Conservation (phyloP, 73 alveolate species). For the Tetrahymena elliotti region DNA sequence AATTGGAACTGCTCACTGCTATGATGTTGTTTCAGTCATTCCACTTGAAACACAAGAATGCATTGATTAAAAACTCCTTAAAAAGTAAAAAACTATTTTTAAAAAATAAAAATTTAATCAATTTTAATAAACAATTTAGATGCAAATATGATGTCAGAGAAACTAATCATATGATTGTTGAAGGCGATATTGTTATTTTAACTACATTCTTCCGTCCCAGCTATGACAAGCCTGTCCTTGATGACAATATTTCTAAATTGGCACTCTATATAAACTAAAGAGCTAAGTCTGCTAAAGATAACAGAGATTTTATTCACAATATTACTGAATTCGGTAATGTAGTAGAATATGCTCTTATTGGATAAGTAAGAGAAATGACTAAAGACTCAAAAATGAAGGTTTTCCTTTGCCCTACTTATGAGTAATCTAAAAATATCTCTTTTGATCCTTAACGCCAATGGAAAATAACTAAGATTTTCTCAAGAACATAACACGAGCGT, state of each 20-base stretch:
- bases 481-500: background rate
- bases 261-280: background rate
- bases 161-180: background rate
- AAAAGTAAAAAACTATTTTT: background rate
- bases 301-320: background rate
- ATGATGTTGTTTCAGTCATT: background rate
- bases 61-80: background rate
- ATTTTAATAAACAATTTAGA: background rate
- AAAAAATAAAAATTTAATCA: background rate
- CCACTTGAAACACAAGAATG: background rate
- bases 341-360: background rate
- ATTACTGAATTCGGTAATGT: background rate
- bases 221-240: background rate
- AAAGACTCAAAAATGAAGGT: background rate
- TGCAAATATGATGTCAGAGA: background rate
- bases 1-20: background rate
- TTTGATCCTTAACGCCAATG: background rate
- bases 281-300: background rate
- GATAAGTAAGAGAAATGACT: background rate
- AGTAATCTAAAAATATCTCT: background rate
- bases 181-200: background rate
- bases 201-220: background rate
- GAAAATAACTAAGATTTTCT: background rate
- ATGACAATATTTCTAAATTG: background rate
- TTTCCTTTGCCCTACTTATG: background rate